These are phyloP conservation scores for Pythium aquatile DNA, from an alignment of 352 stramenopile genomes.

Conservation along the genomic window DNA sequence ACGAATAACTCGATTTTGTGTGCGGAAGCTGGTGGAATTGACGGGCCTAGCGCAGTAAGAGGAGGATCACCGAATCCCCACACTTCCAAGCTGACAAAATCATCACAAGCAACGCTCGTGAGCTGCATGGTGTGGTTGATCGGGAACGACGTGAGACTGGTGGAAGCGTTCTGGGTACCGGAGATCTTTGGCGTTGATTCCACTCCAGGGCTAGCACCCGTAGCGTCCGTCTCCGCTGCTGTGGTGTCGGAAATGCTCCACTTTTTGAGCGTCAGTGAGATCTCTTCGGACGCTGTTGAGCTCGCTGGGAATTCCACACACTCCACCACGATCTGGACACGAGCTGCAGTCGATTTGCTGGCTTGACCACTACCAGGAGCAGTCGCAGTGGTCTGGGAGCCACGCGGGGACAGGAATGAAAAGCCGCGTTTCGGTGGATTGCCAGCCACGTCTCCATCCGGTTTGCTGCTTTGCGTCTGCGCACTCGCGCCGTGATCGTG, in stretches of 20 bases:
- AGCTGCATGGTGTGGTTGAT: slow-evolving; percentile 20
- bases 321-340: slow-evolving; percentile 26
- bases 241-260: slow-evolving; percentile 17
- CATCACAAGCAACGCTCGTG: slow-evolving; percentile 16
- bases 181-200: slow-evolving; percentile 32
- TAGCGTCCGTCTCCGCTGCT: background rate
- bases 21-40: background rate
- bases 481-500: background rate
- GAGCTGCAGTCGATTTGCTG: background rate
- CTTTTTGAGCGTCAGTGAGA: slow-evolving; percentile 40
- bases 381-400: slow-evolving; percentile 1
- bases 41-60: background rate
- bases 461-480: background rate
- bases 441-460: slow-evolving; percentile 12
- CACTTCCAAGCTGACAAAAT: slow-evolving; percentile 50
- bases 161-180: background rate
- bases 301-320: slow-evolving; percentile 25
- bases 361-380: slow-evolving; percentile 3
- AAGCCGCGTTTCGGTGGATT: slow-evolving; percentile 17
- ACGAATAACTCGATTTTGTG: slow-evolving; percentile 58
- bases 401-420: slow-evolving; percentile 19
- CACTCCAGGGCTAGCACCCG: background rate
- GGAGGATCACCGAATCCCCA: slow-evolving; percentile 48
- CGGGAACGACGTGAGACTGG: background rate
- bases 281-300: slow-evolving; percentile 9